Evolutionary conservation across 1,139 yeast species (phyloP).

Genomic region (Debaryomyces nepalensis): DNA sequence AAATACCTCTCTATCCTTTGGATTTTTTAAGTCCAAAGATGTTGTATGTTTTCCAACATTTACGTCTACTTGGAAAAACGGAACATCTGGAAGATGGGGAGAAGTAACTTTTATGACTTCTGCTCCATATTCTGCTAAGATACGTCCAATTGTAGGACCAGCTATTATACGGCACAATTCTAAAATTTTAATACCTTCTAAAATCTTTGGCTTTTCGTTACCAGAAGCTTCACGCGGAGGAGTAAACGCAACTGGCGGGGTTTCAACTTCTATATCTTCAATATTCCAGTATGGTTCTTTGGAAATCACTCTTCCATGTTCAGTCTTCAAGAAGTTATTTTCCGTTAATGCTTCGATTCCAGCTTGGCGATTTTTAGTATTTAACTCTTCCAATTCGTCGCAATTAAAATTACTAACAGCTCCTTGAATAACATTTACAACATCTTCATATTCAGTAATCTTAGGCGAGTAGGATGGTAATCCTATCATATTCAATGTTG

Average conservation of each 20-base stretch:
- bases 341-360: conserved; percentile 32
- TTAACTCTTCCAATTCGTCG: conserved; percentile 27
- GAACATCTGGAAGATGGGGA: conserved; percentile 33
- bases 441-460: conserved; percentile 27
- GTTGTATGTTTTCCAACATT: conserved; percentile 38
- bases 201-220: conserved; percentile 24
- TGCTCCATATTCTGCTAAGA: conserved; percentile 38
- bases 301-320: conserved; percentile 31
- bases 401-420: conserved; percentile 21
- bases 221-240: not conserved
- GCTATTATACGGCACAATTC: conserved; percentile 39
- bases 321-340: conserved; percentile 30
- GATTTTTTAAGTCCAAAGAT: conserved; percentile 30
- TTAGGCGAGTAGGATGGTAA: conserved; percentile 29
- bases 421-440: conserved; percentile 28
- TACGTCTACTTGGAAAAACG: conserved; percentile 37
- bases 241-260: conserved; percentile 1
- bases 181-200: conserved; percentile 34
- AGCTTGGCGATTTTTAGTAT: conserved; percentile 29
- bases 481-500: conserved; percentile 38
- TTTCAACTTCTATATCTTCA: conserved; percentile 23
- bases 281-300: conserved; percentile 28
- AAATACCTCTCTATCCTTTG: conserved; percentile 26
- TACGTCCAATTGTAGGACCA: conserved; percentile 36
- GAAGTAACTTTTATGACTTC: conserved; percentile 35